Evolutionary conservation across 805 yeast genomes (phyloP), one percentile per base, ranked within the genome.

Genomic region (Pachysolen tannophilus): DNA sequence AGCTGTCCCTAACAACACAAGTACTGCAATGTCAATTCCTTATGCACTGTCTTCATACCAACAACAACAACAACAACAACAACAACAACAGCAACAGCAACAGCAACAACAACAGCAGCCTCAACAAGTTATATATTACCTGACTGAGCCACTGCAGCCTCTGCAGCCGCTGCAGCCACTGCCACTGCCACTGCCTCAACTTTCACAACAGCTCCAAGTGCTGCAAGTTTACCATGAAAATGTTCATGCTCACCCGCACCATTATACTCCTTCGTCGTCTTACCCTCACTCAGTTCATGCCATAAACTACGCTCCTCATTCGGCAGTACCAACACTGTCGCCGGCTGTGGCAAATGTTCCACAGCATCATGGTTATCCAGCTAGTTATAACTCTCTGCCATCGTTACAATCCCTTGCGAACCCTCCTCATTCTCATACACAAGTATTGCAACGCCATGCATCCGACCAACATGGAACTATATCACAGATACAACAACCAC

Each of bases 301-400:
- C 40, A 36, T 16, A 20, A 49, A 38, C 19, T 46, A 42, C 24
- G 44, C 16, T 40, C 51, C 13, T 33, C 30, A 45, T 39, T 24
- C 45, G 25, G 17, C 49, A 41, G 9, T 41, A 37, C 23, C 43
- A 38, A 6, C 35, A 32, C 20, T 28, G 14, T 33, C 36, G 26
- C 11, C 40, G 20, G 18, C 24, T 7, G 16, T 19, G 17, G 29
- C 19, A 24, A n/a, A n/a, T n/a, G n/a, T n/a, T n/a, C n/a, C n/a
- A n/a, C n/a, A n/a, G n/a, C n/a, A n/a, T n/a, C n/a, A n/a, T n/a
- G n/a, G n/a, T n/a, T n/a, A n/a, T n/a, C n/a, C n/a, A n/a, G n/a
- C n/a, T n/a, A n/a, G n/a, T n/a, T n/a, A n/a, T n/a, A n/a, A n/a
- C n/a, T n/a, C n/a, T n/a, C n/a, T n/a, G n/a, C n/a, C n/a, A n/a